Evolutionary conservation across 441 rosid species (phyloP), one percentile per base, ranked within the genome.

Genomic region (Gossypium trilobum): DNA sequence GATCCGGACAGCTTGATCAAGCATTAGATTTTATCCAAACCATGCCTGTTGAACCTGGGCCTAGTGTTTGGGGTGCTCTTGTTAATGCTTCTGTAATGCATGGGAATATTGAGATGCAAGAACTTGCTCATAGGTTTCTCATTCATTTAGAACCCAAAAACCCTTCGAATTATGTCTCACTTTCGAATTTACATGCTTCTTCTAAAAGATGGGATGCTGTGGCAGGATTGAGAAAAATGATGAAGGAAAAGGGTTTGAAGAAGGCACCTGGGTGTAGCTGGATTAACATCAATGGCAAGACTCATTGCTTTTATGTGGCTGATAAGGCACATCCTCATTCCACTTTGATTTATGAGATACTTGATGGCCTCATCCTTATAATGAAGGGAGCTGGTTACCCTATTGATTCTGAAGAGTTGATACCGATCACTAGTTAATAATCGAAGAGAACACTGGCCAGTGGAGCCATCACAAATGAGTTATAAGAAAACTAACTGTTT

Each of bases 241-340:
- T 90, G 93, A 86, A 84, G 57, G 78, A 85, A 66, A 81, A 67
- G 71, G 89, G 90, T 27, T 68, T 90, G 57, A 85, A 72, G 77
- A 90, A 88, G 82, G 80, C 87, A 62, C 89, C 95, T 22, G 89
- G 92, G 20, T 90, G 88, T 81, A 88, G 92, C 84, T 87, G 92
- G 91, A 85, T 87, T 65, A 86, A 70, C 76, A 77, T 87, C 57
- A 70, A 70, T 65, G 82, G 82, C 55, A 77, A 65, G 33, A 83
- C 88, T 25, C 83, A 81, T 81, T 79, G 79, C 78, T 89, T 88
- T 65, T 84, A 57, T 65, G 88, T 81, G 9, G 77, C 89, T 9
- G 95, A 88, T 73, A 80, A 82, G 68, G 74, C 64, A 65, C 91
- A 87, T 82, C 81, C 87, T 56, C 58, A 70, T 79, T 79, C 85